Evolutionary conservation across 192 early-diverging fungal genomes (phyloP).

Genomic region (Backusella australiensis): DNA sequence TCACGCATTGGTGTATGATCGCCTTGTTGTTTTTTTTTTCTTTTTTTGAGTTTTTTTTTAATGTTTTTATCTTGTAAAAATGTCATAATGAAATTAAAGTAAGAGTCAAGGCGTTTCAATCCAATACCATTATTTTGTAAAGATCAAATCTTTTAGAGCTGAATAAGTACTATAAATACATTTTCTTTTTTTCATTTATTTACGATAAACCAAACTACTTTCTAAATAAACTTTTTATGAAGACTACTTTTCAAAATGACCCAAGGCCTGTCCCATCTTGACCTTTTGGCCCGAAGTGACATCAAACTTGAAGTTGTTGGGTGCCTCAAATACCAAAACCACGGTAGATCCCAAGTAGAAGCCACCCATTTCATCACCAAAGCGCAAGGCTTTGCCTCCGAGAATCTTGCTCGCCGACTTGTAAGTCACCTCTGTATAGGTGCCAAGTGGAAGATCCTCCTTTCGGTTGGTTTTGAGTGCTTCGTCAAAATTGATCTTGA

Average conservation of each 20-base stretch:
- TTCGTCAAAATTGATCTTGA: constrained; percentile 92
- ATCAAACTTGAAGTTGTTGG: constrained; percentile 73
- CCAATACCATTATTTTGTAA: no score
- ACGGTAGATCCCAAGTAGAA: constrained; percentile 95
- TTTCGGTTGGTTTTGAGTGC: constrained; percentile 65
- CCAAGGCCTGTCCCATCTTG: constrained; percentile 82
- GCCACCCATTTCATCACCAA: constrained; percentile 93
- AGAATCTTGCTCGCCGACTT: constrained; percentile 55
- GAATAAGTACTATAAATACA: not conserved
- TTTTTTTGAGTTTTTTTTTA: no score
- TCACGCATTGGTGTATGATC: no score
- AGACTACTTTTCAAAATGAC: constrained; percentile 35
- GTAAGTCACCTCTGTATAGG: constrained; percentile 74
- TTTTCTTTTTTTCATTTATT: not conserved
- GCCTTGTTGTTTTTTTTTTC: no score
- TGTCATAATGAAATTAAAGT: no score
- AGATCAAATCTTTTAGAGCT: no score
- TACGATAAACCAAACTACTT: no score
- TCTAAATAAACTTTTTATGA: no score
- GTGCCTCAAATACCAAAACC: constrained; percentile 97
- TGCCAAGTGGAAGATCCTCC: constrained; percentile 64
- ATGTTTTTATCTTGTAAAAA: no score
- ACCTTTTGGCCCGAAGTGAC: constrained; percentile 72
- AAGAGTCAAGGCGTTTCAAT: no score
- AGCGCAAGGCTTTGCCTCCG: constrained; percentile 62